Base-by-base conservation (phyloP, 768 basidiomycete species). In the Amanita exitialis region DNA sequence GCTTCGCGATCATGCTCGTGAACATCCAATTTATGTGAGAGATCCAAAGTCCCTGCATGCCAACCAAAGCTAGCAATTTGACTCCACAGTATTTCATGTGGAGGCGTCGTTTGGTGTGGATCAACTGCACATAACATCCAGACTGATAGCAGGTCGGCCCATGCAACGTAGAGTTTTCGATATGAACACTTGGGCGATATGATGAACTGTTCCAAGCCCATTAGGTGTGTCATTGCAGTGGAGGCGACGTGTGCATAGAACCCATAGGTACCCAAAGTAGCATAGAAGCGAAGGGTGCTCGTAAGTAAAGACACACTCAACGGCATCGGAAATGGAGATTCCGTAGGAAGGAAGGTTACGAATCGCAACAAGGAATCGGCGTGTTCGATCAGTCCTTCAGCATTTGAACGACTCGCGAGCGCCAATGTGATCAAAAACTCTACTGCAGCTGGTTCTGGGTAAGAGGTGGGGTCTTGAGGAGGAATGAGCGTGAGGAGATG, bases 111-210 rank as follows among this genome's bases (percentile, higher is more conserved):
- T 49, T 75, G 72, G 61, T 98, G 95, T 5, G 95, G 94, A 59
- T 98, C 87, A n/a, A 80, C 76, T 0, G 92, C 90, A 57, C 90
- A 94, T 3, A 78, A 70, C 5, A 73, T 83, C 93, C 92, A 97
- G 0, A 73, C 68, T 53, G 79, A 77, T 2, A 90, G 56, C 7
- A 91, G 66, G 8, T 68, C 65, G 4, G 76, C 66, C 77, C 85
- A 92, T 3, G 79, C 71, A 23, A 64, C 52, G 35, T 66, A 67
- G 37, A 79, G 69, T 20, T 49, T 59, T 49, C 48, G 53, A 9
- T 71, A 72, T 6, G 58, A 59, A 51, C 70, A 72, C 6, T 62
- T 57, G 1, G 65, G 58, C 4, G 75, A 73, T 16, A 69, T 53
- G 7, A 78, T 59, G 51, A 77, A 80, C 44, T 62, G 62, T 6